These are phyloP conservation scores for Venturia aucupariae DNA, from an alignment of 2,329 filamentous ascomycete genomes.

Conservation along the genomic window DNA sequence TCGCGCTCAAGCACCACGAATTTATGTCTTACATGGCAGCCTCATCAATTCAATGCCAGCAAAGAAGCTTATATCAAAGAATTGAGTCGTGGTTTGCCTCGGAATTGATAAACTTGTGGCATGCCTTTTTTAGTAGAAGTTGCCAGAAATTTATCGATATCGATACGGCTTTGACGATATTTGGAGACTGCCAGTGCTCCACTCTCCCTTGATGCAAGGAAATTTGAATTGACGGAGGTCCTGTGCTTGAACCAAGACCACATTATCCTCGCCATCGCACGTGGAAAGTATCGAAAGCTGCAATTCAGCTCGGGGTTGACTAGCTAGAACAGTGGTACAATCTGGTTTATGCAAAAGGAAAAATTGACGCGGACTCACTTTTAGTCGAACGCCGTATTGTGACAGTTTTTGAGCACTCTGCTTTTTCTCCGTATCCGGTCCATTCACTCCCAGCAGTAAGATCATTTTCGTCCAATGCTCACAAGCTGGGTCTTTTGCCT, in stretches of 20 bases:
- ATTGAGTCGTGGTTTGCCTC: too few species aligned
- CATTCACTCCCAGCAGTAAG: conserved; percentile 71
- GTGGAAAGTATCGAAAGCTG: neutral
- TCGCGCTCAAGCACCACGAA: too few species aligned
- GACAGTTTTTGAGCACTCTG: conserved; percentile 90
- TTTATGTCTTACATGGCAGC: too few species aligned
- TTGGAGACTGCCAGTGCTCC: neutral
- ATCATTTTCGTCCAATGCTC: neutral
- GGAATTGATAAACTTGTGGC: too few species aligned
- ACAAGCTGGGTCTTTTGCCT: conserved; percentile 59
- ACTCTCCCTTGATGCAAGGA: neutral
- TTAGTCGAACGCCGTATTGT: conserved; percentile 85
- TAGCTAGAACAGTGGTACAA: neutral
- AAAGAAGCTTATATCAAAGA: neutral
- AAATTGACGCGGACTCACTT: conserved; percentile 45
- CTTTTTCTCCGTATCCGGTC: conserved; percentile 69
- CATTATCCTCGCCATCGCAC: too few species aligned
- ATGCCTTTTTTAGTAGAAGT: too few species aligned
- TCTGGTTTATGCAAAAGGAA: neutral
- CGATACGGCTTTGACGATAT: neutral
- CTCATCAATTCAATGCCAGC: neutral
- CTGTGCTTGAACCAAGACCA: too few species aligned
- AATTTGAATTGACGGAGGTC: too few species aligned
- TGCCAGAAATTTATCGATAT: neutral
- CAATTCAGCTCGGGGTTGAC: neutral